A percentile compares a stretch with the other conserved stretches of the same genome.
phyloP scores from a whole-genome alignment of 805 yeast species.

The Tetrapisispora nanseiensis region DNA sequence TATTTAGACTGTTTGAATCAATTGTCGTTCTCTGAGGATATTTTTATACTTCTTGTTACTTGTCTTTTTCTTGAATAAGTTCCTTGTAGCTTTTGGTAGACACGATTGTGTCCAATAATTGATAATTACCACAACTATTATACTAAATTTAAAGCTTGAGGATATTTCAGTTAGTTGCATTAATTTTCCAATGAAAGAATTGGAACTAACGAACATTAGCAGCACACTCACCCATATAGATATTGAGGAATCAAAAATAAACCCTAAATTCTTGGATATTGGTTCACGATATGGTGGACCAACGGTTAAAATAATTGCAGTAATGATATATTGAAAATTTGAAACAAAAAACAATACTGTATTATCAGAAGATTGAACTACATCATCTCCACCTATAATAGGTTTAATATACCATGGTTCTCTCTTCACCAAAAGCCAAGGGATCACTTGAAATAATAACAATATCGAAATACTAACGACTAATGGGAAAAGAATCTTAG shows the following conservation, averaged over 20 bases:
- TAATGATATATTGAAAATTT: slow-evolving; percentile 80
- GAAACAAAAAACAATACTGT: slow-evolving; percentile 73
- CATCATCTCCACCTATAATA: slow-evolving; percentile 69
- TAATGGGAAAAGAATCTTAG: slow-evolving; percentile 76
- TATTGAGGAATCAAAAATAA: slow-evolving; percentile 47
- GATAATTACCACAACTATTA: slow-evolving; percentile 36
- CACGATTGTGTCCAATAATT: slow-evolving; percentile 37
- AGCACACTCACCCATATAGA: slow-evolving; percentile 42
- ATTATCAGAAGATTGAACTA: slow-evolving; percentile 81
- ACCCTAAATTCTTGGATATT: slow-evolving; percentile 56
- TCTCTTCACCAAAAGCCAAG: slow-evolving; percentile 53
- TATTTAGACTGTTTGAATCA: background rate
- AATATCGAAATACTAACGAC: slow-evolving; percentile 64
- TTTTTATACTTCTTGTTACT: slow-evolving; percentile 34
- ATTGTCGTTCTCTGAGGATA: slow-evolving; percentile 12
- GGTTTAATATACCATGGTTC: slow-evolving; percentile 75
- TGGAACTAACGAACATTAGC: slow-evolving; percentile 46
- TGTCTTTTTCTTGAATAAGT: slow-evolving; percentile 27
- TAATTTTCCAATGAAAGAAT: slow-evolving; percentile 48
- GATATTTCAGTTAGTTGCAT: slow-evolving; percentile 69
- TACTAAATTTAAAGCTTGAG: slow-evolving; percentile 37
- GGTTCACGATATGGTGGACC: slow-evolving; percentile 93
- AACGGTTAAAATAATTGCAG: slow-evolving; percentile 73
- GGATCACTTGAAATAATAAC: slow-evolving; percentile 50
- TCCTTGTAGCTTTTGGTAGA: slow-evolving; percentile 29